Percentiles rank a stretch among this genome's conserved stretches.
These are phyloP conservation scores for Solanum chiquidenum DNA, from an alignment of 257 asterid genomes.

Conservation along the genomic window DNA sequence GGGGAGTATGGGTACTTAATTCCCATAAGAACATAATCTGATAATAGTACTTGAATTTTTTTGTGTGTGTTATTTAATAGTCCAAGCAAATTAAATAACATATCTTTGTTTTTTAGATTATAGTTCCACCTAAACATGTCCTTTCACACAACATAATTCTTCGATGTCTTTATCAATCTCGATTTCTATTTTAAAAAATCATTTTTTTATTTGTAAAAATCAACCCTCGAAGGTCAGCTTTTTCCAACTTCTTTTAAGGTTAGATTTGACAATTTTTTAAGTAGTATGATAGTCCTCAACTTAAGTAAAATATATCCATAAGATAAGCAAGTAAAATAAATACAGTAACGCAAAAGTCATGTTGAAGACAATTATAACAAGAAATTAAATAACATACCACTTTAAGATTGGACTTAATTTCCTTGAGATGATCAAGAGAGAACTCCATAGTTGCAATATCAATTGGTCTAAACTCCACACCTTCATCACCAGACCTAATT, in stretches of 20 bases:
- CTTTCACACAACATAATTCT: background rate
- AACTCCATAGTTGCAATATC: constrained; percentile 17
- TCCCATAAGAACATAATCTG: background rate
- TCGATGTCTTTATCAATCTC: background rate
- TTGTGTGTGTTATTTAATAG: background rate
- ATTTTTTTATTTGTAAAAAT: background rate
- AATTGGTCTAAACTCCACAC: constrained; percentile 26
- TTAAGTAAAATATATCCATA: background rate
- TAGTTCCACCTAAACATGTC: background rate
- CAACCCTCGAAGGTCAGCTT: background rate
- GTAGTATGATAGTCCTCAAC: background rate
- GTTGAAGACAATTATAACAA: background rate
- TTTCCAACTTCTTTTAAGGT: background rate
- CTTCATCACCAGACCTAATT: constrained; percentile 18
- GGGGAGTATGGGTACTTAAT: background rate
- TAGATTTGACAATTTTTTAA: background rate
- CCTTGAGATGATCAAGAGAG: constrained; percentile 17
- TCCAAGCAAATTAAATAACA: background rate
- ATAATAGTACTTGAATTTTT: background rate
- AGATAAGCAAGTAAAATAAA: background rate
- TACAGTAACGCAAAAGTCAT: background rate
- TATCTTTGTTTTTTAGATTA: background rate
- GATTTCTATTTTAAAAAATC: background rate
- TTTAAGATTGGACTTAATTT: constrained; percentile 20
- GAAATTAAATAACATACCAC: background rate